These are phyloP conservation scores for Dactylellina sp. DNA, from an alignment of 2,329 filamentous ascomycete species.

Conservation along the genomic window DNA sequence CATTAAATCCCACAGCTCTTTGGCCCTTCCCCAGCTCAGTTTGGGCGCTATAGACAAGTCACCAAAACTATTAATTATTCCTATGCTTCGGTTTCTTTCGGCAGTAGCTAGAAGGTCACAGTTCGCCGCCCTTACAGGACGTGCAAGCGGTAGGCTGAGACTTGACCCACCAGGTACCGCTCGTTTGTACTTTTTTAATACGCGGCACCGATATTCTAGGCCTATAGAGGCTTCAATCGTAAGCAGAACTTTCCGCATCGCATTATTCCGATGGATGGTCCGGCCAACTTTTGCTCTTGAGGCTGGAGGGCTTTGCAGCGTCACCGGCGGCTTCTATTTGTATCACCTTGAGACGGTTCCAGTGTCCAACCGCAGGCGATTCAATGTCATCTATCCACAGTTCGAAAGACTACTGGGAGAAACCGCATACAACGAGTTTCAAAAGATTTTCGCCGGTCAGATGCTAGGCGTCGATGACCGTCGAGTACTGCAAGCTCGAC, in stretches of 20 bases:
- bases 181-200: no score
- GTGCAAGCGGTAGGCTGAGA: no score
- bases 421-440: slow-evolving; percentile 70
- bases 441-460: slow-evolving; percentile 68
- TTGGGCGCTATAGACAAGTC: no score
- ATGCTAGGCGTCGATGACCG: slow-evolving; percentile 73
- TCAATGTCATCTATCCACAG: slow-evolving; percentile 75
- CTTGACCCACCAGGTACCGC: no score
- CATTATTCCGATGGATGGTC: slow-evolving; percentile 29
- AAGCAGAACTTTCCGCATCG: not conserved
- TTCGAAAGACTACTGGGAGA: slow-evolving; percentile 69
- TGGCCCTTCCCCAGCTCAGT: no score
- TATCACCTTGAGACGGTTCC: slow-evolving; percentile 78
- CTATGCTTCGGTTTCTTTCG: no score
- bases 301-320: slow-evolving; percentile 16
- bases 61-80: no score
- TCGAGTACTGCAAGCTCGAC: slow-evolving; percentile 69
- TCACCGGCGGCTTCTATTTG: slow-evolving; percentile 71
- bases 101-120: no score
- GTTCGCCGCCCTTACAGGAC: no score
- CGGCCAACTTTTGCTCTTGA: slow-evolving; percentile 43
- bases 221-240: not conserved
- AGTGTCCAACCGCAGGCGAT: slow-evolving; percentile 76
- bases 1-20: no score
- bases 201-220: not conserved